phyloP scores from a whole-genome alignment of 345 rosid genomes.

The Noccaea caerulescens region DNA sequence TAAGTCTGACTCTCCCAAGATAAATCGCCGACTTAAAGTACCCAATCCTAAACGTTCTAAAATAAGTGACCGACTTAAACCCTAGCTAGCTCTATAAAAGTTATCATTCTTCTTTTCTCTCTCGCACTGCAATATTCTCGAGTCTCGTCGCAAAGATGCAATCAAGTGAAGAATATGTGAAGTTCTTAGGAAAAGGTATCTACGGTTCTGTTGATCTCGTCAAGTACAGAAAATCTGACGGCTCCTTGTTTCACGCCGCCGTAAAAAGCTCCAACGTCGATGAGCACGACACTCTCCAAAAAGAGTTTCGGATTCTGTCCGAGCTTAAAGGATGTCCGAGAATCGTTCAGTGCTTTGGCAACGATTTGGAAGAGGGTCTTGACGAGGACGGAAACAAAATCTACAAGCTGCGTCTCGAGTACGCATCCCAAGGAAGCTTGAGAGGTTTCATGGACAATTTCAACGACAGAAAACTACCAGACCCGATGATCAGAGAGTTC shows the following conservation, averaged over 20 bases:
- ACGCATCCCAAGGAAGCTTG: constrained; percentile 49
- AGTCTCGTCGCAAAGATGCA: neutral
- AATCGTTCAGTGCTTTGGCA: constrained; percentile 41
- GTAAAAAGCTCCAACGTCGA: constrained; percentile 41
- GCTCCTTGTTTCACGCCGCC: constrained; percentile 3
- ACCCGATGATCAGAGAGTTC: constrained; percentile 35
- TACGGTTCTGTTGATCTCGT: neutral
- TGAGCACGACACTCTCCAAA: constrained; percentile 34
- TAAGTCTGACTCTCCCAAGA: too few relatives aligned
- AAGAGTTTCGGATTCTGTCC: constrained; percentile 43
- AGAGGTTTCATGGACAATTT: constrained; percentile 22
- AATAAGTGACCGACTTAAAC: too few relatives aligned
- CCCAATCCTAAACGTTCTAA: too few relatives aligned
- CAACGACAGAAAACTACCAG: constrained; percentile 33
- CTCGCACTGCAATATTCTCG: neutral
- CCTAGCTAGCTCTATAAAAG: too few relatives aligned
- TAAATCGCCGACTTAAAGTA: too few relatives aligned
- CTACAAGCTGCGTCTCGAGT: constrained; percentile 46
- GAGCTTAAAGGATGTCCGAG: constrained; percentile 28
- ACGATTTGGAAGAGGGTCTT: constrained; percentile 29
- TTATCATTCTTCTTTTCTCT: too few relatives aligned
- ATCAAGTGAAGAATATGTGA: neutral
- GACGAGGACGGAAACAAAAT: constrained; percentile 23
- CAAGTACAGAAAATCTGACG: neutral
- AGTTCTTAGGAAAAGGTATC: neutral